Evolutionary conservation across 2,329 filamentous ascomycete species (phyloP).

Genomic region (Blastomyces parvus): DNA sequence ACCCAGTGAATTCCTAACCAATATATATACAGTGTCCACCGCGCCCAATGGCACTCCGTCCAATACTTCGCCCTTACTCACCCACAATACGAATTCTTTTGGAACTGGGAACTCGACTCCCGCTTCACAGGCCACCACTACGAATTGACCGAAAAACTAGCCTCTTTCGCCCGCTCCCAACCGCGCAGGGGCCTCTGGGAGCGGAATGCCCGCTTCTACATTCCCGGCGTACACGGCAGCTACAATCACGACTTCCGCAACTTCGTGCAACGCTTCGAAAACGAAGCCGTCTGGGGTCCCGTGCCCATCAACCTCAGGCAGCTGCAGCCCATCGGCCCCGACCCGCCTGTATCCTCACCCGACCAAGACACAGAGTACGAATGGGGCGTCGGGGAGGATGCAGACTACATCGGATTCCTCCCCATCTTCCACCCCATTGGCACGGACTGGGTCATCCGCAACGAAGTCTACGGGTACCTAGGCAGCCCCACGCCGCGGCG

Average conservation of each 20-base stretch:
- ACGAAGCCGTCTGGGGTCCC: constrained; percentile 58
- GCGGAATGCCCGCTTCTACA: constrained; percentile 48
- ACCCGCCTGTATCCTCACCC: constrained; percentile 50
- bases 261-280: constrained; percentile 30
- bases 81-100: constrained; percentile 70
- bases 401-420: constrained; percentile 63
- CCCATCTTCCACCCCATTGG: constrained; percentile 68
- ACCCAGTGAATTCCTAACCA: constrained; percentile 20
- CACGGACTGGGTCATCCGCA: constrained; percentile 54
- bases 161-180: constrained; percentile 44
- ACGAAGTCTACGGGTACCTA: constrained; percentile 33
- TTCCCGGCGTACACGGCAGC: constrained; percentile 43
- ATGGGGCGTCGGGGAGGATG: constrained; percentile 69
- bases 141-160: constrained; percentile 60
- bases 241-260: constrained; percentile 27
- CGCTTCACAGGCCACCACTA: constrained; percentile 74
- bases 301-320: constrained; percentile 49
- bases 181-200: constrained; percentile 52
- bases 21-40: constrained; percentile 41
- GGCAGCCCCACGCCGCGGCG: constrained; percentile 56
- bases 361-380: constrained; percentile 54
- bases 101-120: constrained; percentile 83
- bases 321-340: constrained; percentile 50
- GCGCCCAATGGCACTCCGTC: constrained; percentile 59
- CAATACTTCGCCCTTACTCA: constrained; percentile 68